These are phyloP conservation scores for Alternaria gansuensis DNA, from an alignment of 2,329 filamentous ascomycete genomes.

Conservation along the genomic window DNA sequence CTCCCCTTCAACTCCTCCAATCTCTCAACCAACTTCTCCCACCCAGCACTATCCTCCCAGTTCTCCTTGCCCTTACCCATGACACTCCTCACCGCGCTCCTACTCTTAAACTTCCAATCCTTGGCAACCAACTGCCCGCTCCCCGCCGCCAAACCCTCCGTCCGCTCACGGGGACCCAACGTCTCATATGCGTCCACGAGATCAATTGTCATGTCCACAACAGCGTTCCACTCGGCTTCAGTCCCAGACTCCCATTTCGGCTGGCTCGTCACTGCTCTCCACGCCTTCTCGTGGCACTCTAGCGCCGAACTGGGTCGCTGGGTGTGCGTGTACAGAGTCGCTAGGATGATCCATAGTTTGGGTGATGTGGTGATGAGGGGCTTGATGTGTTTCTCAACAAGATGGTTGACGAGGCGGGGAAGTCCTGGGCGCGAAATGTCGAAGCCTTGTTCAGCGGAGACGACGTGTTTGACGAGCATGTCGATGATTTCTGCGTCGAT, in stretches of 20 bases:
- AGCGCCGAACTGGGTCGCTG: slow-evolving; percentile 75
- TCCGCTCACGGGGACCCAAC: slow-evolving; percentile 62
- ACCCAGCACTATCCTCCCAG: slow-evolving; percentile 81
- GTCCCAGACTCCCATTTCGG: slow-evolving; percentile 66
- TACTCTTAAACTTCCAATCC: slow-evolving; percentile 88
- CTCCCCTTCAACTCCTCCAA: slow-evolving; percentile 55
- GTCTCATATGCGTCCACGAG: slow-evolving; percentile 85
- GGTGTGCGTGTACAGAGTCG: slow-evolving; percentile 76
- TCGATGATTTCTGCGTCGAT: slow-evolving; percentile 78
- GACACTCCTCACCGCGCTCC: slow-evolving; percentile 83
- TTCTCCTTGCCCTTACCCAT: slow-evolving; percentile 80
- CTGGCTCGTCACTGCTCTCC: slow-evolving; percentile 73
- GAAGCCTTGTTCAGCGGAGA: slow-evolving; percentile 55
- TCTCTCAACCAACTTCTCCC: slow-evolving; percentile 66
- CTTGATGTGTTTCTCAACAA: slow-evolving; percentile 77
- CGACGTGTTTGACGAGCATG: slow-evolving; percentile 75
- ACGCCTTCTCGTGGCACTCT: slow-evolving; percentile 87
- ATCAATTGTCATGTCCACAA: slow-evolving; percentile 81
- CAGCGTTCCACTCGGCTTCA: slow-evolving; percentile 71
- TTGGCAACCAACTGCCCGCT: slow-evolving; percentile 71
- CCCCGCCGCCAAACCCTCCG: slow-evolving; percentile 61
- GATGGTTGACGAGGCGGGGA: slow-evolving; percentile 70
- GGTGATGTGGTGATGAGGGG: slow-evolving; percentile 85
- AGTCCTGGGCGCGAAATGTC: slow-evolving; percentile 59
- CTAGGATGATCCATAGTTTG: slow-evolving; percentile 78